Percentiles rank a stretch among this genome's conserved stretches.
Conservation (phyloP, 306 rosid genomes). For the Sindora glabra region DNA sequence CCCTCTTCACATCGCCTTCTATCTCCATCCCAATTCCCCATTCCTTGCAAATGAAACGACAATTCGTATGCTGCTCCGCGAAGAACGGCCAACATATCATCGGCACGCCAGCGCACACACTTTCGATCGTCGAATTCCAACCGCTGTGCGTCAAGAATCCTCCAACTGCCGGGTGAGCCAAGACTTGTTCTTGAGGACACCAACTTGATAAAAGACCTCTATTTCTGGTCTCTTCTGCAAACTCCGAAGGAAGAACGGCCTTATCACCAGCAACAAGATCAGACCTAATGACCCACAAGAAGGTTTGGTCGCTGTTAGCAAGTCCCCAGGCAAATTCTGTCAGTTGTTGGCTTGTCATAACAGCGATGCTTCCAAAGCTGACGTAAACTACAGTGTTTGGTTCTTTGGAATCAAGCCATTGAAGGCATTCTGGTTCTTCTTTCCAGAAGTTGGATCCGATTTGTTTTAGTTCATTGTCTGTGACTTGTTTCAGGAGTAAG, state of each 20-base stretch:
- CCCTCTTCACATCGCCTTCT: constrained; percentile 16
- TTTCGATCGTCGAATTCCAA: constrained; percentile 50
- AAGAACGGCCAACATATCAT: constrained; percentile 56
- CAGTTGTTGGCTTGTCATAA: constrained; percentile 32
- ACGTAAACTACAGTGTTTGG: constrained; percentile 32
- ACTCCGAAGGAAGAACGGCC: constrained; percentile 21
- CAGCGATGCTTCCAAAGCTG: constrained; percentile 47
- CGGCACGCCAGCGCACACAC: constrained; percentile 36
- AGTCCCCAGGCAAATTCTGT: constrained; percentile 42
- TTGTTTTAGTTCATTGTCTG: background rate
- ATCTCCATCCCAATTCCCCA: constrained; percentile 46
- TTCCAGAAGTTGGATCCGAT: constrained; percentile 47
- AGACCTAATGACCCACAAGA: constrained; percentile 33
- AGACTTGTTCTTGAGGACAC: constrained; percentile 48
- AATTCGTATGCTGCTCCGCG: constrained; percentile 47
- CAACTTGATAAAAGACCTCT: constrained; percentile 34
- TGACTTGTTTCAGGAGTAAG: constrained; percentile 16
- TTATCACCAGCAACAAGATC: constrained; percentile 28
- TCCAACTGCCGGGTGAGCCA: constrained; percentile 36
- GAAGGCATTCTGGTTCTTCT: constrained; percentile 33
- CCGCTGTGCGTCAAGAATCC: constrained; percentile 53
- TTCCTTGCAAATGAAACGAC: constrained; percentile 18
- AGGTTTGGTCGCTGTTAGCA: constrained; percentile 18
- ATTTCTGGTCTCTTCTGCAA: constrained; percentile 17
- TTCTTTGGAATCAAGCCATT: constrained; percentile 36